phyloP scores from a whole-genome alignment of 2,329 filamentous ascomycete genomes.

The Aspergillus quadrilineatus region DNA sequence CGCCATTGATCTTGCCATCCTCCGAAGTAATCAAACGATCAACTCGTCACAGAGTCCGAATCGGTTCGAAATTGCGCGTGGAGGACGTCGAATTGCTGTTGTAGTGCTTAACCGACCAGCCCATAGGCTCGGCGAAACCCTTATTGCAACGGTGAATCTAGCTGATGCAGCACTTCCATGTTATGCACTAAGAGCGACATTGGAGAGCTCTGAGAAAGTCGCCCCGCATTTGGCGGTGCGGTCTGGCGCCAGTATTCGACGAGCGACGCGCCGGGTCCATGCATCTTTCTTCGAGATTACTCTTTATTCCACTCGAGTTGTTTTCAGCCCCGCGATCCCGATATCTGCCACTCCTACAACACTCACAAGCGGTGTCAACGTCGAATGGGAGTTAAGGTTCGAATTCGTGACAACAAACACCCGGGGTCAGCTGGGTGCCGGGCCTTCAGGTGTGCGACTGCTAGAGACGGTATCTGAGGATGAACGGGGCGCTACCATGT shows the following conservation, averaged over 20 bases:
- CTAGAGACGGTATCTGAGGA: constrained; percentile 77
- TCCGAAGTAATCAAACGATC: constrained; percentile 71
- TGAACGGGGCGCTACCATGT: constrained; percentile 73
- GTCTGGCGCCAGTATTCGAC: constrained; percentile 78
- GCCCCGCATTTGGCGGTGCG: constrained; percentile 77
- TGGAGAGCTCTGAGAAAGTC: constrained; percentile 85
- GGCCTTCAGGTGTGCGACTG: constrained; percentile 51
- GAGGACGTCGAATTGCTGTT: constrained; percentile 86
- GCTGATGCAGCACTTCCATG: constrained; percentile 72
- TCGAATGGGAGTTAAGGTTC: constrained; percentile 85
- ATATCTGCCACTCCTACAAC: constrained; percentile 84
- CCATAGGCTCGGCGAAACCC: constrained; percentile 83
- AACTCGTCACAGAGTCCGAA: constrained; percentile 79
- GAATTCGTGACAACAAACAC: constrained; percentile 82
- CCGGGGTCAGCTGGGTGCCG: constrained; percentile 37
- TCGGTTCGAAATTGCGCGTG: constrained; percentile 90
- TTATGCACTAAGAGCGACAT: constrained; percentile 77
- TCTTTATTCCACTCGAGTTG: constrained; percentile 73
- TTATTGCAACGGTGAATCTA: constrained; percentile 84
- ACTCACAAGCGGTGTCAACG: constrained; percentile 79
- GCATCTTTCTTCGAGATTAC: constrained; percentile 77
- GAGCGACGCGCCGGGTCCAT: constrained; percentile 81
- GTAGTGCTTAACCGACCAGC: constrained; percentile 85
- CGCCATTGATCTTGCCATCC: constrained; percentile 84
- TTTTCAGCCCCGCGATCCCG: constrained; percentile 82